A percentile compares a stretch with the other conserved stretches of the same genome.
Evolutionary conservation across 495 filamentous ascomycete species (phyloP).

Genomic region (Hyaloscypha hepaticicola): DNA sequence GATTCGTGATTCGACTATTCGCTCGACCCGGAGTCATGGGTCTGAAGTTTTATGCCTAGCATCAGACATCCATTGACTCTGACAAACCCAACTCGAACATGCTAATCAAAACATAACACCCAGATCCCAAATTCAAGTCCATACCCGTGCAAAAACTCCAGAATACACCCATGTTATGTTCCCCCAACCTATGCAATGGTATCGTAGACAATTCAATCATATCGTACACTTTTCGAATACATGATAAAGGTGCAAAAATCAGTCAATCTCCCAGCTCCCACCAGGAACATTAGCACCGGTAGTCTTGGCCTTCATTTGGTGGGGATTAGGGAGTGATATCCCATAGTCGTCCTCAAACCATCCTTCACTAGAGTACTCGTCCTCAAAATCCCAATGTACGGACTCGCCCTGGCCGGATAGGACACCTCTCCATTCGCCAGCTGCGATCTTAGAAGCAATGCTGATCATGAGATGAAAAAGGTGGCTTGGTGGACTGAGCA

Average conservation of each 20-base stretch:
- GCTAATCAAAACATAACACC: background rate
- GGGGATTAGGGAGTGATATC: slow-evolving; percentile 17
- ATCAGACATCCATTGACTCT: background rate
- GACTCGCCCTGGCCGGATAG: slow-evolving; percentile 47
- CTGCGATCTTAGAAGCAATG: slow-evolving; percentile 72
- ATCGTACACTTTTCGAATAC: background rate
- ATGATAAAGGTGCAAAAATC: background rate
- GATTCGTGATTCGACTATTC: no score
- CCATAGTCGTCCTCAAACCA: slow-evolving; percentile 37
- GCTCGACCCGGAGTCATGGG: no score
- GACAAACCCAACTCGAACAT: background rate
- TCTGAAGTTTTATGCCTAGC: no score
- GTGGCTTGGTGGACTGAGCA: slow-evolving; percentile 72
- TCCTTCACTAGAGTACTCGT: slow-evolving; percentile 25
- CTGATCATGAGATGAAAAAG: slow-evolving; percentile 75
- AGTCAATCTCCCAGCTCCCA: slow-evolving; percentile 32
- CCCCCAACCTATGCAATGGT: background rate
- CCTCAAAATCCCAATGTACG: slow-evolving; percentile 39
- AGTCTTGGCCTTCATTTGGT: slow-evolving; percentile 1
- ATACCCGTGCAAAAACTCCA: background rate
- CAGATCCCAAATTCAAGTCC: background rate
- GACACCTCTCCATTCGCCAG: slow-evolving; percentile 57
- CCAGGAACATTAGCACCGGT: slow-evolving; percentile 11
- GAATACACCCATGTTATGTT: background rate
- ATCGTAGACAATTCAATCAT: background rate